Evolutionary conservation across 192 early-diverging fungal genomes (phyloP), one percentile per base, ranked within the genome.

Genomic region (Coemansia furcata): DNA sequence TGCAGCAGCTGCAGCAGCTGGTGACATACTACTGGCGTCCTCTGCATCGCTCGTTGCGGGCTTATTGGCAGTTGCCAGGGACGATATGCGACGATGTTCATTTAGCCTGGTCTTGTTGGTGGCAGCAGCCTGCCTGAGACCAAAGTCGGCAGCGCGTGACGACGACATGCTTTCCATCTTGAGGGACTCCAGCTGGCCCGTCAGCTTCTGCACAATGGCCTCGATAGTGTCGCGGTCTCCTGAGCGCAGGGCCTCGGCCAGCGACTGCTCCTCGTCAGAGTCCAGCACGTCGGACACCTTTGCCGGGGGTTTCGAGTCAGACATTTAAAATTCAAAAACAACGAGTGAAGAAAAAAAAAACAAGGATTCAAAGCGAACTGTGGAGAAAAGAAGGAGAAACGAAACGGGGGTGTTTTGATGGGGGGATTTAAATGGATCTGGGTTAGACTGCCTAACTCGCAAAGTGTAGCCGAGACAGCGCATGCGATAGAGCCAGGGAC

Each of bases 191-290:
- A 82, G 71, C 73, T 82, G 71, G 35, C 65, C 80, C 1, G 80
- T 60, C 65, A 82, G 71, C 58, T 71, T 73, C 35, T 62, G 62
- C 36, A 82, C 80, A 33, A 82, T 82, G 46, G 74, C 74, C 39
- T 77, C 74, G 52, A 82, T 66, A 54, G 74, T 55, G 62, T 82
- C 74, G 61, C 80, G 74, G 80, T 77, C 80, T 32, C 74, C 80
- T 0, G 71, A 66, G 57, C 80, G 71, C 65, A 82, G 65, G 3
- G 74, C 71, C 49, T 82, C 74, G 19, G 67, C 63, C 39, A 82
- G 78, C 26, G 78, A 66, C 78, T 81, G 73, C 19, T 62, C 62
- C 21, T 65, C 47, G 38, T 65, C 62, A 19, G 60, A 43, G 55
- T 43, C 23, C 17, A 47, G 66, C 7, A 61, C 42, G 59, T 68